Conservation (phyloP, 805 yeast species). For the Candida nemodendra region DNA sequence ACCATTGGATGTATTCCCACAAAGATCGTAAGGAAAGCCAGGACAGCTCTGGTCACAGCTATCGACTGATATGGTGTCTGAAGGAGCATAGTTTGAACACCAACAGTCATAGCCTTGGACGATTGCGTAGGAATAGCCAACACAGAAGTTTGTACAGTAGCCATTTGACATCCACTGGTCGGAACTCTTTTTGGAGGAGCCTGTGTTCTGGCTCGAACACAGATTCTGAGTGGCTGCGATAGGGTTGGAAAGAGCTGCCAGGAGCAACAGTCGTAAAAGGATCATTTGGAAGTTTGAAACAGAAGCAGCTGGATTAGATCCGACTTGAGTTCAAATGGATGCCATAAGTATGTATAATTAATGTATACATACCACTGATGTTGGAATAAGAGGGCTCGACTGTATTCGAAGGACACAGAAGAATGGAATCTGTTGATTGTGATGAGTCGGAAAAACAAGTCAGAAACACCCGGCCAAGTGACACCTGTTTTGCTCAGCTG, state of each 20-base stretch:
- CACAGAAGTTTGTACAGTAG: slow-evolving; percentile 40
- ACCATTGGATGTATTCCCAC: slow-evolving; percentile 31
- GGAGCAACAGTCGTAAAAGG: neutral
- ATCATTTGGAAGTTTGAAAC: too few species aligned
- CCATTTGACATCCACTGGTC: slow-evolving; percentile 38
- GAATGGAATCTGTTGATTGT: too few species aligned
- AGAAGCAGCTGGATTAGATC: too few species aligned
- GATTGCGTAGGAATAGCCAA: slow-evolving; percentile 42
- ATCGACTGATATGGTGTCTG: slow-evolving; percentile 33
- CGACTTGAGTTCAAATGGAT: too few species aligned
- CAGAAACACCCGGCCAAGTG: too few species aligned
- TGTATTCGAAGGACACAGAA: too few species aligned
- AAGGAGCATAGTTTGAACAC: slow-evolving; percentile 47
- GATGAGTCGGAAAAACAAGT: too few species aligned
- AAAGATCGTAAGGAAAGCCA: slow-evolving; percentile 41
- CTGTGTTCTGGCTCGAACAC: slow-evolving; percentile 32
- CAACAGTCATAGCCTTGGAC: slow-evolving; percentile 45
- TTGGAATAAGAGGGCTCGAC: too few species aligned
- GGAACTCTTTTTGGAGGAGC: slow-evolving; percentile 10
- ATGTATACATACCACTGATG: too few species aligned
- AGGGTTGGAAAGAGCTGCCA: slow-evolving; percentile 2
- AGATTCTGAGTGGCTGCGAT: slow-evolving; percentile 12
- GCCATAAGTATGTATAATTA: too few species aligned
- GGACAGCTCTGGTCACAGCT: slow-evolving; percentile 43
- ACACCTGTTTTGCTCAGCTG: too few species aligned